Evolutionary conservation across 139 green algal genomes (phyloP), one percentile per base, ranked within the genome.

Genomic region (Micromonas pusilla): DNA sequence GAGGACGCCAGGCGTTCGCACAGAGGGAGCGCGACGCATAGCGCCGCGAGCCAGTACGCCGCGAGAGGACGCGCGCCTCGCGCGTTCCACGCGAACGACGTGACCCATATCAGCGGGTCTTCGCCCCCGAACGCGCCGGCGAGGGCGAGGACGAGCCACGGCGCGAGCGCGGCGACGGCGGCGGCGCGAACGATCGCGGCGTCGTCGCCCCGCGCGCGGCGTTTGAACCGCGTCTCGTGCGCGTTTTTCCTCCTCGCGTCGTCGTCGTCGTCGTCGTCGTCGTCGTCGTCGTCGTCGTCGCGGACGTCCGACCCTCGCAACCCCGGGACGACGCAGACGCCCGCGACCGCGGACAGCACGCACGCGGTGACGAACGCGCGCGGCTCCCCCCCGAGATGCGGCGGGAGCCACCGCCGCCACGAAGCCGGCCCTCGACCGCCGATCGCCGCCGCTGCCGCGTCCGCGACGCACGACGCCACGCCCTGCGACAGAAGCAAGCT

Each of bases 211-310:
- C 62, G 62, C 21, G 28, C 21, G 5, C 62, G 23, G 16, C 62
- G 16, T 28, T 5, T 5, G 28, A 21, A 13, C 5, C 31, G 5
- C 62, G 5, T 28, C 62, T 5, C 19, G 62, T 20, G 16, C 62
- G 62, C 16, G 23, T 13, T 21, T 68, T 68, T 26, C 16, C 23
- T 28, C 23, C 5, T 5, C 16, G 5, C 21, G 6, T 74, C 6
- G 6, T 53, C 66, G 26, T 74, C 66, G 20, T 74, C 66, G 23
- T 74, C 20, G 6, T 45, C 66, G 66, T 74, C 28, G 66, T 53
- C 66, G 66, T 74, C 66, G 66, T 74, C 66, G 26, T 74, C 28
- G 23, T 74, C 66, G 66, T 68, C 62, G 21, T 68, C 62, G n/a
- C n/a, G n/a, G n/a, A n/a, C n/a, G n/a, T n/a, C n/a, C n/a, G n/a